Conservation (phyloP, 495 filamentous ascomycete species). For the Oidiodendron maius region DNA sequence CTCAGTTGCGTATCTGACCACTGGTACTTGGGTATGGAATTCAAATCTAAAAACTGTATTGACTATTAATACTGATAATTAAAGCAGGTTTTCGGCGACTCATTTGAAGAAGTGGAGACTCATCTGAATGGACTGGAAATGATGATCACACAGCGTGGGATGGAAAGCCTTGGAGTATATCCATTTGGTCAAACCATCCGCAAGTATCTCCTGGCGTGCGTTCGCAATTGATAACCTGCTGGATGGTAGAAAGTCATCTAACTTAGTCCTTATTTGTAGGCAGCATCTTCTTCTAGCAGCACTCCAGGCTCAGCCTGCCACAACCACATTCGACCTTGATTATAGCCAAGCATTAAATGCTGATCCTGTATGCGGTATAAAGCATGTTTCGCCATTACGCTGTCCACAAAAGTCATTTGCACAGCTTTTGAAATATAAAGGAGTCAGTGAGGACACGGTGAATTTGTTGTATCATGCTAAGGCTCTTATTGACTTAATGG, state of each 20-base stretch:
- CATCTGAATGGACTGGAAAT: neutral
- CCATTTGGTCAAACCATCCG: neutral
- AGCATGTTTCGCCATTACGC: too few species aligned
- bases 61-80: neutral
- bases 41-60: neutral
- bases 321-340: neutral
- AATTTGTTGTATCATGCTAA: neutral
- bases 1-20: neutral
- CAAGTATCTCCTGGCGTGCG: neutral
- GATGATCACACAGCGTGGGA: neutral
- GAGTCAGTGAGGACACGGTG: neutral
- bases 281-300: neutral
- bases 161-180: conserved; percentile 1
- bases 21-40: neutral
- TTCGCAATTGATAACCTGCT: neutral
- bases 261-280: neutral
- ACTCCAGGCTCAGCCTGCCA: neutral
- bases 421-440: neutral
- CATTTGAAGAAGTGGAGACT: neutral
- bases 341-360: neutral
- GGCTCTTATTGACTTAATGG: neutral
- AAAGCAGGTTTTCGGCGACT: neutral
- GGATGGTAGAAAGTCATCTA: neutral
- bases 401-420: neutral
- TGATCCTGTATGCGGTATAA: too few species aligned